These are phyloP conservation scores for Talaromyces borbonicus DNA, from an alignment of 495 filamentous ascomycete genomes.

Conservation along the genomic window DNA sequence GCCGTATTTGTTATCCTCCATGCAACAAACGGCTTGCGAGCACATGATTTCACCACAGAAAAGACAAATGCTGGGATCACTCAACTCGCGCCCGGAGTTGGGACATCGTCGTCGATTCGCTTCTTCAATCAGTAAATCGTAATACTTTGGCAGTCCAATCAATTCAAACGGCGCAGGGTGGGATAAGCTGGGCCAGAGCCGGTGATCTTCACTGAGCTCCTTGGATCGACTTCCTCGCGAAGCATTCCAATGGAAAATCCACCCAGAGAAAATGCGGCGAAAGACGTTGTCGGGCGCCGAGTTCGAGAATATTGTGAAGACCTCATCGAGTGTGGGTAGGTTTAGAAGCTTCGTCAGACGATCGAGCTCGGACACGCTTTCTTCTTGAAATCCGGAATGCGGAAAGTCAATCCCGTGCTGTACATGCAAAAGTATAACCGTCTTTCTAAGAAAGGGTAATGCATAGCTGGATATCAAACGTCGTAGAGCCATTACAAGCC, in stretches of 20 bases:
- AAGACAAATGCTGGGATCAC: constrained; percentile 82
- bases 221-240: constrained; percentile 34
- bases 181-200: constrained; percentile 43
- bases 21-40: constrained; percentile 86
- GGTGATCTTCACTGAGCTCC: constrained; percentile 31
- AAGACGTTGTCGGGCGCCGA: constrained; percentile 26
- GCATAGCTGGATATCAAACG: constrained; percentile 66
- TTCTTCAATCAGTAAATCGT: constrained; percentile 87
- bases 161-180: constrained; percentile 93
- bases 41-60: constrained; percentile 97
- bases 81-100: constrained; percentile 79
- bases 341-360: constrained; percentile 65
- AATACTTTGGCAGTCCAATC: constrained; percentile 83
- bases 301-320: constrained; percentile 46
- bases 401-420: constrained; percentile 85
- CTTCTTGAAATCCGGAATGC: constrained; percentile 52
- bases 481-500: constrained; percentile 35
- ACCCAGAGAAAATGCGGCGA: constrained; percentile 56
- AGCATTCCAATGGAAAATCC: constrained; percentile 61
- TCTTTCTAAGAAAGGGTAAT: constrained; percentile 82
- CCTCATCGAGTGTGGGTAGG: constrained; percentile 69
- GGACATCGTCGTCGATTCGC: constrained; percentile 77
- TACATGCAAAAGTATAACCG: constrained; percentile 71
- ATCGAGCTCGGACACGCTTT: constrained; percentile 67
- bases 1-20: constrained; percentile 58